phyloP scores from a whole-genome alignment of 2,329 filamentous ascomycete genomes.

The Dactylella cylindrospora region DNA sequence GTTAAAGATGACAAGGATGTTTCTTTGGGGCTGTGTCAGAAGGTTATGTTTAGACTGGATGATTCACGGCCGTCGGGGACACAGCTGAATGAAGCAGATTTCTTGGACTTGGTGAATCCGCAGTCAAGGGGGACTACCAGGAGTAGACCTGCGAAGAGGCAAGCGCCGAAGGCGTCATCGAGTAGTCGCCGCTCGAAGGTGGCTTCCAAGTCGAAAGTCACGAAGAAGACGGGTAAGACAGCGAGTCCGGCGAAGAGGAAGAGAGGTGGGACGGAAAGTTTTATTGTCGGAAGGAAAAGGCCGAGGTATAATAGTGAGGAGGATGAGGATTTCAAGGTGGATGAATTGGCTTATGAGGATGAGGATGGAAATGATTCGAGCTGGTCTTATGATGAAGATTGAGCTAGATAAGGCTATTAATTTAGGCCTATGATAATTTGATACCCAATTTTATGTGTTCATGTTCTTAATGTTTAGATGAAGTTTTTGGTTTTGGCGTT shows the following conservation, averaged over 20 bases:
- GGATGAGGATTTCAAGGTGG: conserved; percentile 34
- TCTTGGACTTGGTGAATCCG: conserved; percentile 31
- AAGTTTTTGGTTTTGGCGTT: neutral
- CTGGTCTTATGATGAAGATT: conserved; percentile 27
- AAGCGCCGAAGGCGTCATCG: conserved; percentile 2
- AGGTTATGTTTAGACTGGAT: conserved; percentile 31
- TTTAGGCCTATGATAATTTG: too few species aligned
- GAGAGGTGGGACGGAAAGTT: conserved; percentile 9
- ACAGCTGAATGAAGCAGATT: conserved; percentile 32
- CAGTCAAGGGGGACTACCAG: too few species aligned
- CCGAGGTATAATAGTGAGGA: conserved; percentile 31
- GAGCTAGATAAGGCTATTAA: neutral
- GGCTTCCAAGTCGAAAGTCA: conserved; percentile 4
- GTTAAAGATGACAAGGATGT: conserved; percentile 12
- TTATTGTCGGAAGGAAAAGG: conserved; percentile 26
- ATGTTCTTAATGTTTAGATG: neutral
- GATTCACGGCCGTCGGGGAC: conserved; percentile 38
- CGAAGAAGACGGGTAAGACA: conserved; percentile 17
- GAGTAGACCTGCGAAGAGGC: conserved; percentile 1
- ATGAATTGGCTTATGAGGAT: conserved; percentile 31
- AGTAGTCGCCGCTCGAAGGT: neutral
- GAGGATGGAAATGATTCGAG: conserved; percentile 37
- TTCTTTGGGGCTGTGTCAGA: conserved; percentile 19
- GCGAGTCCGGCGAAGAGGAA: conserved; percentile 8
- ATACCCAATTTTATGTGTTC: conserved; percentile 3